A percentile compares a stretch with the other conserved stretches of the same genome.
Conservation (phyloP, 495 filamentous ascomycete genomes). For the Penicillium egyptiacum region DNA sequence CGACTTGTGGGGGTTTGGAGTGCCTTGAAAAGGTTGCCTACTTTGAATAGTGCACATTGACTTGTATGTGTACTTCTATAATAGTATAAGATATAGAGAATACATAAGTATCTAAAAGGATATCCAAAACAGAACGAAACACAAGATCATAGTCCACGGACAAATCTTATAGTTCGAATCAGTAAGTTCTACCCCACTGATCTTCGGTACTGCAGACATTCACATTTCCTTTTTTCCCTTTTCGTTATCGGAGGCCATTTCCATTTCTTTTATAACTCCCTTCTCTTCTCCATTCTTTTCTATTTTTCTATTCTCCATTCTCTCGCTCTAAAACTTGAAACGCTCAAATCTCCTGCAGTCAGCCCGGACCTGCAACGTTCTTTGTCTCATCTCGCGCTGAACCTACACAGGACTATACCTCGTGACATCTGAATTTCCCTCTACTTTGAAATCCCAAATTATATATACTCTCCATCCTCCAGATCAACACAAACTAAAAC, state of each 20-base stretch:
- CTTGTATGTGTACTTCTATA: neutral
- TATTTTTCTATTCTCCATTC: neutral
- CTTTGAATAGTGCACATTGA: neutral
- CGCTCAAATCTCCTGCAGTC: conserved; percentile 2
- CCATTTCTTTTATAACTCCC: neutral
- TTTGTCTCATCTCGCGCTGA: conserved; percentile 12
- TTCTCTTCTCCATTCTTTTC: neutral
- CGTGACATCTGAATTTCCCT: conserved; percentile 6
- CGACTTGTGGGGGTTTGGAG: neutral
- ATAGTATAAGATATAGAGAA: neutral
- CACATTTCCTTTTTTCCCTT: neutral
- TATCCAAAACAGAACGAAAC: too few relatives aligned
- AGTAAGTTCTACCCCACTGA: conserved; percentile 8
- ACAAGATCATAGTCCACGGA: neutral
- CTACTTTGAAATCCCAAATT: conserved; percentile 2
- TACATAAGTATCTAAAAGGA: too few relatives aligned
- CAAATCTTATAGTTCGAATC: conserved; percentile 10
- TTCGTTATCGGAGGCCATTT: conserved; percentile 3
- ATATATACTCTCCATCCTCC: conserved; percentile 6
- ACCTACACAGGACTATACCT: neutral
- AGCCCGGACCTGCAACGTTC: conserved; percentile 22
- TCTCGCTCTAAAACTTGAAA: conserved; percentile 7
- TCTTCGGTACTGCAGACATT: neutral
- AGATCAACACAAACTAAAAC: neutral
- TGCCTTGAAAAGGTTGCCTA: neutral